Conservation (phyloP, 306 rosid genomes). For the Lithocarpus polystachyus region DNA sequence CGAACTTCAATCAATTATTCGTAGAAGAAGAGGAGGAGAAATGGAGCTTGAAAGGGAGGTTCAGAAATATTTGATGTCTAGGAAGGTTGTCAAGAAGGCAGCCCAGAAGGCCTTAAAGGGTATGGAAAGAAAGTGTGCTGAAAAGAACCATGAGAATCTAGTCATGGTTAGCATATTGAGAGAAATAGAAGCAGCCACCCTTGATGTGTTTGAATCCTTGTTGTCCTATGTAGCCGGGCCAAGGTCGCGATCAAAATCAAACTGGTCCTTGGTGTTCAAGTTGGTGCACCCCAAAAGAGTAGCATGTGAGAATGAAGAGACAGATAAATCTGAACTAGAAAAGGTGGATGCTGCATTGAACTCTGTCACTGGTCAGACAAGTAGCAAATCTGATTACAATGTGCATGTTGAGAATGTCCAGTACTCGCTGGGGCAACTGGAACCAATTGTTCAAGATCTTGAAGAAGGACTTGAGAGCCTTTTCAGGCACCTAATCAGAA, state of each 20-base stretch:
- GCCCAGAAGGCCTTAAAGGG: constrained; percentile 37
- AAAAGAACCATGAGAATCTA: constrained; percentile 16
- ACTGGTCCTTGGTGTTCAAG: constrained; percentile 45
- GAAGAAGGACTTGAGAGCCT: constrained; percentile 19
- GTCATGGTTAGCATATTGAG: constrained; percentile 27
- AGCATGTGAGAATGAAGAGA: constrained; percentile 16
- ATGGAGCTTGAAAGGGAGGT: constrained; percentile 31
- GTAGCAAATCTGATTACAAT: neutral
- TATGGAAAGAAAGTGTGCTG: constrained; percentile 10
- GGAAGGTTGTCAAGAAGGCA: constrained; percentile 46
- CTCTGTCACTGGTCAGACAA: neutral
- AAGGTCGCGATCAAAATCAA: constrained; percentile 21
- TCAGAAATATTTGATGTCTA: constrained; percentile 42
- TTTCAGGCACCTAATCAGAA: constrained; percentile 3
- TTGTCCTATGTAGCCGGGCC: constrained; percentile 36
- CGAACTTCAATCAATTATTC: constrained; percentile 43
- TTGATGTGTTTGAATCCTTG: constrained; percentile 40
- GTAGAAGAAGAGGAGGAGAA: constrained; percentile 36
- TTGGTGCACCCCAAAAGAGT: constrained; percentile 29
- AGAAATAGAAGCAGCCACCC: constrained; percentile 33
- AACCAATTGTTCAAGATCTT: constrained; percentile 11
- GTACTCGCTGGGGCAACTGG: neutral
- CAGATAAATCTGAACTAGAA: constrained; percentile 34
- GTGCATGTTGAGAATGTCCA: neutral
- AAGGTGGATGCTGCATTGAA: constrained; percentile 13